phyloP scores from a whole-genome alignment of 139 green algal species.

The Pleodorina starrii region DNA sequence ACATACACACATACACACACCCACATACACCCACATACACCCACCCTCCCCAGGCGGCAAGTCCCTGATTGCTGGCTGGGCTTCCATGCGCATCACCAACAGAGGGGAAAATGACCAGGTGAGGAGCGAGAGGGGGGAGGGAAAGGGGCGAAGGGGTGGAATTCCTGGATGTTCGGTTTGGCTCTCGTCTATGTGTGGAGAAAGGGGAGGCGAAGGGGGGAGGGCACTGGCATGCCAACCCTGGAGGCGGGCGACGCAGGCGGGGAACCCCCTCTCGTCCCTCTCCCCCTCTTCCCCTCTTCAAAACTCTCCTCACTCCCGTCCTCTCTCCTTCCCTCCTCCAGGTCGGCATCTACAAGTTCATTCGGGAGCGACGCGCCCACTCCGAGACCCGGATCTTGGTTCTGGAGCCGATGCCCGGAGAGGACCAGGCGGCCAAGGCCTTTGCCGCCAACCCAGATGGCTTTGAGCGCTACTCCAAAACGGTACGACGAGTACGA shows the following conservation, averaged over 20 bases:
- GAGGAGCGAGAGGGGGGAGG: no score
- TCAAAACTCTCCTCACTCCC: background rate
- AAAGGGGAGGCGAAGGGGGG: no score
- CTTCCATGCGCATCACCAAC: conserved; percentile 21
- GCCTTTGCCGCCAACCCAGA: background rate
- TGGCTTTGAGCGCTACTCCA: background rate
- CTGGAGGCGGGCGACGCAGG: no score
- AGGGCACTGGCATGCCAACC: no score
- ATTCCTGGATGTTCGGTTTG: no score
- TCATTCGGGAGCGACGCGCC: conserved; percentile 20
- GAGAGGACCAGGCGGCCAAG: conserved; percentile 6
- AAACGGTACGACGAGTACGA: background rate
- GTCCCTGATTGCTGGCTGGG: conserved; percentile 55
- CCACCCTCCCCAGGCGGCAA: conserved; percentile 30
- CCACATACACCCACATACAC: background rate
- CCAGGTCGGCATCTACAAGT: conserved; percentile 49
- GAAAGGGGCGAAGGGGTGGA: no score
- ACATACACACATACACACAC: no score
- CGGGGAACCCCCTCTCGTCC: no score
- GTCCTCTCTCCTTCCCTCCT: background rate
- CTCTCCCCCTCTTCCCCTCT: background rate
- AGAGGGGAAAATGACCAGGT: conserved; percentile 62
- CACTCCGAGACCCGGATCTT: background rate
- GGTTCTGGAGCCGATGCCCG: background rate
- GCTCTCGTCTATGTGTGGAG: no score